Evolutionary conservation across 2,329 filamentous ascomycete species (phyloP), one percentile per base, ranked within the genome.

Genomic region (Amauroascus verrucosus): DNA sequence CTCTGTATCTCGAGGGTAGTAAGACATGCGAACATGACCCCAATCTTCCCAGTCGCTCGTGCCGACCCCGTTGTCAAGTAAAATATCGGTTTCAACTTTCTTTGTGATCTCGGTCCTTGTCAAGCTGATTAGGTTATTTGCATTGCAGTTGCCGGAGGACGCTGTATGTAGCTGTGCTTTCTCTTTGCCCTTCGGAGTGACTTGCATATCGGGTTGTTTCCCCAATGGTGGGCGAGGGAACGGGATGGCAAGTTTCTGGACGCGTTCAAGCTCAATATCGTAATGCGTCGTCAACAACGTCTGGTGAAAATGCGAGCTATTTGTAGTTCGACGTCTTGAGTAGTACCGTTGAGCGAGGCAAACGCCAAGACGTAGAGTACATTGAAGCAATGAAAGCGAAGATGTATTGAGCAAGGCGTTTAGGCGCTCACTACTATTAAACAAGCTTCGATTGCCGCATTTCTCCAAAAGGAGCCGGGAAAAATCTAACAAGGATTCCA

Each of bases 381-480:
- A 79, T 64, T 86, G 82, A 51, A 98, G 77, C 47, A 98, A 77
- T 26, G 83, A 80, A 54, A 91, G 77, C 22, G 86, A 90, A 2
- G 88, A 91, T 43, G 86, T 91, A 69, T 96, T 88, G 55, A 98
- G 79, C 38, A 98, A 78, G 65, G 90, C 84, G 66, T 91, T 93
- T 57, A 98, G 75, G 62, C 94, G 87, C 60, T 84, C 78, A 67
- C 91, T 97, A 74, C 93, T 98, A 56, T 85, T 88, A 68, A 97
- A 98, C 62, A 98, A 83, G 72, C 90, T 96, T 61, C 94, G 80
- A 66, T 98, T 98, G 56, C 91, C 93, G 70, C 93, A 98, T 66
- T 95, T 93, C 67, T 97, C 88, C 49, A 97, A 74, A 28, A 98
- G 77, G 68, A 95, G 80, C 57, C 85, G 82, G 20, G 90, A 95